Evolutionary conservation across 768 basidiomycete genomes (phyloP).

Genomic region (Galerina marginata): DNA sequence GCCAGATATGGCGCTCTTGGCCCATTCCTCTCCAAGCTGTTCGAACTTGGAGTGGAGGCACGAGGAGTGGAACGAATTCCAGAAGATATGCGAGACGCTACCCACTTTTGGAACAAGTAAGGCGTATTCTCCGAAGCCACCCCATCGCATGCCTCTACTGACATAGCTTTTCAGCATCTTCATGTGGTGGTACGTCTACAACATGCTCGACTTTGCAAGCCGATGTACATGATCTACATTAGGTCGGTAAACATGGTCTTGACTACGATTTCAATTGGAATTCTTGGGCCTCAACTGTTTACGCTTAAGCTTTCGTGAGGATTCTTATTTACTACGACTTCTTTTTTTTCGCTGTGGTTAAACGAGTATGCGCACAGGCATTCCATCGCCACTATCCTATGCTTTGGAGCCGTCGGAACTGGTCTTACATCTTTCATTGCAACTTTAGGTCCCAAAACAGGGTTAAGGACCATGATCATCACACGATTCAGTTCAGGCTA

Average conservation of each 20-base stretch:
- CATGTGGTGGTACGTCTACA: conserved; percentile 21
- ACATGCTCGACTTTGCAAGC: not conserved
- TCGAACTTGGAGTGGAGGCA: conserved; percentile 22
- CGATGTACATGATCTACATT: not conserved
- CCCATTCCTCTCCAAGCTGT: conserved; percentile 19
- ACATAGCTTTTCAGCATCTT: conserved; percentile 13
- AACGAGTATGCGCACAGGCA: not conserved
- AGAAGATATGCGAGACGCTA: conserved; percentile 18
- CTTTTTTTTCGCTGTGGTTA: no score
- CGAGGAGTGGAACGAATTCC: conserved; percentile 23
- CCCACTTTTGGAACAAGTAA: conserved; percentile 24
- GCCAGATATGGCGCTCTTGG: conserved; percentile 17
- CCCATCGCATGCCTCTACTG: not conserved
- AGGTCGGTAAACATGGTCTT: conserved; percentile 24
- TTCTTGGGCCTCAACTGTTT: conserved; percentile 20
- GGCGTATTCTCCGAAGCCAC: not conserved
- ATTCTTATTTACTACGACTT: not conserved
- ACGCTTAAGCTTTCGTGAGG: conserved; percentile 17
- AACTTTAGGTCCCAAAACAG: conserved; percentile 20
- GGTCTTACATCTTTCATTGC: conserved; percentile 19
- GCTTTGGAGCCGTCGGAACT: conserved; percentile 21
- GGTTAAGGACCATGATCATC: conserved; percentile 23
- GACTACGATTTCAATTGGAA: conserved; percentile 22
- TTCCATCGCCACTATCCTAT: conserved; percentile 20
- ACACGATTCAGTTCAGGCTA: conserved; percentile 23